These are phyloP conservation scores for Rhipidocladum racemiflorum DNA, from an alignment of 176 grass and related monocot species.

Conservation along the genomic window DNA sequence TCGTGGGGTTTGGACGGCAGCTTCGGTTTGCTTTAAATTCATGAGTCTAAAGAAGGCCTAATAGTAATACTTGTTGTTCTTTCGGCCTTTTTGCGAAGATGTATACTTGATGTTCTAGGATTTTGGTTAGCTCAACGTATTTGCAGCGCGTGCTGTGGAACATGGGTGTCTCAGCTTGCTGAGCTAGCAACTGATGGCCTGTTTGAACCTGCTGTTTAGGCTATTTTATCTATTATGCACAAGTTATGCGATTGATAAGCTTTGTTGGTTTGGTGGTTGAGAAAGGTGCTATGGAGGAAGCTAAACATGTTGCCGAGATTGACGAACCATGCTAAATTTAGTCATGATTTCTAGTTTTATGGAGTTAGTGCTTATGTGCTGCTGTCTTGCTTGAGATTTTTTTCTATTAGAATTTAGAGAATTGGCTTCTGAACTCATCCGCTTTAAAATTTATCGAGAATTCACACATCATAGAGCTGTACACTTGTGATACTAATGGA, in stretches of 20 bases:
- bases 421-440: neutral
- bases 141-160: neutral
- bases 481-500: neutral
- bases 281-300: neutral
- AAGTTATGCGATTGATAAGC: neutral
- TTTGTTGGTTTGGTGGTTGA: neutral
- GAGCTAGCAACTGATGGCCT: neutral
- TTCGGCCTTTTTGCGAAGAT: neutral
- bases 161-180: neutral
- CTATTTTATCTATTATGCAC: neutral
- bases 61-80: neutral
- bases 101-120: neutral
- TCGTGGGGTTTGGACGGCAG: neutral
- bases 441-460: neutral
- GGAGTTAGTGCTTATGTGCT: neutral
- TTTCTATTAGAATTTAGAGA: neutral
- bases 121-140: neutral
- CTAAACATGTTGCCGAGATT: neutral
- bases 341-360: neutral
- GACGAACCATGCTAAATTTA: neutral
- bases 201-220: neutral
- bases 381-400: neutral
- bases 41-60: neutral
- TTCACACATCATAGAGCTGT: neutral
- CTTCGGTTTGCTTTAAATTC: neutral